Evolutionary conservation across 805 yeast genomes (phyloP).

Genomic region (Candida sakaeoensis): DNA sequence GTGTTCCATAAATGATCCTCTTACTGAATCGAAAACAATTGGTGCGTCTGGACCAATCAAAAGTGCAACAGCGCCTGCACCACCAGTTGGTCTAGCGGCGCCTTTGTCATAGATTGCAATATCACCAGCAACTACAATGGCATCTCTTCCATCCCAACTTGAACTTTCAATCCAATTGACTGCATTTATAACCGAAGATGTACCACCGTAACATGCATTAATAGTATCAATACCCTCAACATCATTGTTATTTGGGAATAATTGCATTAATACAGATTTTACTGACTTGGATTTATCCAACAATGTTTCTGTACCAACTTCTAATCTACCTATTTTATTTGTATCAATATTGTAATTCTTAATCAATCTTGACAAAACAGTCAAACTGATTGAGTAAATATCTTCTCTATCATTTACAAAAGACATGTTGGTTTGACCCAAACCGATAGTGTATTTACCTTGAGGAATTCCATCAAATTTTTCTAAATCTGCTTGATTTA

Average conservation of each 20-base stretch:
- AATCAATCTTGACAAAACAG: constrained; percentile 76
- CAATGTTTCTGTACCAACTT: constrained; percentile 97
- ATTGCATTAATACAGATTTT: constrained; percentile 92
- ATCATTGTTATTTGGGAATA: constrained; percentile 83
- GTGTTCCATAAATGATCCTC: constrained; percentile 94
- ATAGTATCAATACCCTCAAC: constrained; percentile 94
- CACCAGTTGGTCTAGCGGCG: constrained; percentile 99
- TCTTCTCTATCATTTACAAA: constrained; percentile 97
- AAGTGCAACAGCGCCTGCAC: constrained; percentile 95
- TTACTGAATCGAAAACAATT: constrained; percentile 79
- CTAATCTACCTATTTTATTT: constrained; percentile 82
- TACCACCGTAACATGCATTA: constrained; percentile 99
- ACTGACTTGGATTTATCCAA: constrained; percentile 96
- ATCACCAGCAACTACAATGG: constrained; percentile 95
- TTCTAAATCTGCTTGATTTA: constrained; percentile 87
- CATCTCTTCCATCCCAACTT: constrained; percentile 98
- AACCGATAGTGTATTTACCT: constrained; percentile 97
- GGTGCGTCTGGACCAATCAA: constrained; percentile 98
- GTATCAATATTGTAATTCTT: constrained; percentile 82
- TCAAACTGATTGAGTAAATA: constrained; percentile 88
- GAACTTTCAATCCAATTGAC: constrained; percentile 95
- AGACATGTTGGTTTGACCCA: constrained; percentile 98
- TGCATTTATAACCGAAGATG: constrained; percentile 89
- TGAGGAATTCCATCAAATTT: constrained; percentile 77
- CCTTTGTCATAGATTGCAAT: constrained; percentile 97